Conservation (phyloP, 202 grass and related monocot genomes). For the Hordeum pubiflorum region DNA sequence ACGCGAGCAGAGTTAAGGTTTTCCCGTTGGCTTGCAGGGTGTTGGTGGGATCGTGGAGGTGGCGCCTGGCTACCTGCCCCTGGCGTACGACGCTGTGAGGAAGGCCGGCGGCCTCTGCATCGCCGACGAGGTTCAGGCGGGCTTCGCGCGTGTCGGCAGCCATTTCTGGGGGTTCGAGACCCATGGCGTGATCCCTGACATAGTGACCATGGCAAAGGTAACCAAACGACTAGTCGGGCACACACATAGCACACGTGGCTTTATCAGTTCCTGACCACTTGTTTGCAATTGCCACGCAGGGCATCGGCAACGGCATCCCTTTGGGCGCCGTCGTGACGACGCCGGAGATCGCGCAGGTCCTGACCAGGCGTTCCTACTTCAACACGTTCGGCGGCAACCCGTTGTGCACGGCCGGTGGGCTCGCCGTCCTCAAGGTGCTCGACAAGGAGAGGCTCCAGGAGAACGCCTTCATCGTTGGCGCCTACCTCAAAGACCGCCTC, state of each 20-base stretch:
- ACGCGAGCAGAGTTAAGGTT: neutral
- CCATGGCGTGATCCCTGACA: slow-evolving; percentile 73
- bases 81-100: slow-evolving; percentile 54
- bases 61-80: slow-evolving; percentile 62
- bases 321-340: slow-evolving; percentile 87
- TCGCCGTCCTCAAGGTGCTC: slow-evolving; percentile 69
- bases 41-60: slow-evolving; percentile 83
- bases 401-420: slow-evolving; percentile 54
- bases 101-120: slow-evolving; percentile 82
- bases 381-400: slow-evolving; percentile 93
- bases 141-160: slow-evolving; percentile 72
- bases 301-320: slow-evolving; percentile 89
- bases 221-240: neutral
- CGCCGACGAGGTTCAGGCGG: slow-evolving; percentile 83
- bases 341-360: slow-evolving; percentile 63
- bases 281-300: slow-evolving; percentile 22
- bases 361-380: slow-evolving; percentile 72
- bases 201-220: slow-evolving; percentile 94
- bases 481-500: slow-evolving; percentile 70
- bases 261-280: neutral
- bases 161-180: slow-evolving; percentile 91
- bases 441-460: slow-evolving; percentile 73
- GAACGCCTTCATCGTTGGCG: slow-evolving; percentile 64
- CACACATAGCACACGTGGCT: neutral
- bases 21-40: slow-evolving; percentile 31